Conservation (phyloP, 768 basidiomycete species). For the Rubroboletus satanas region DNA sequence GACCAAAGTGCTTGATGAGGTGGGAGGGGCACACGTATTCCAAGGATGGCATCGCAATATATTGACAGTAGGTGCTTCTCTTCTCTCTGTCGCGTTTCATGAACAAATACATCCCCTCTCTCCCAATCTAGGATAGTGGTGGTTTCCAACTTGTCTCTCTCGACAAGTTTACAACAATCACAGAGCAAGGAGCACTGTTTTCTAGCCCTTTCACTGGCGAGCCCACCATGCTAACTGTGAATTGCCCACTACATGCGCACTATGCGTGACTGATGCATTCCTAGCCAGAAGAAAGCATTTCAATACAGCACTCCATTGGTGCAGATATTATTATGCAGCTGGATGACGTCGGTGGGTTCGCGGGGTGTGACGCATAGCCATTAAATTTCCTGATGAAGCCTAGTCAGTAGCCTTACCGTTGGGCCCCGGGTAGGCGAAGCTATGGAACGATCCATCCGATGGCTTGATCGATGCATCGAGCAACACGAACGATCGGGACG, state of each 20-base stretch:
- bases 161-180: constrained; percentile 79
- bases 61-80: constrained; percentile 56
- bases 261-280: constrained; percentile 4
- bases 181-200: constrained; percentile 86
- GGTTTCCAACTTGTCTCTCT: constrained; percentile 87
- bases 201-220: constrained; percentile 82
- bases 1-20: constrained; percentile 63
- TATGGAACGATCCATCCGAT: constrained; percentile 83
- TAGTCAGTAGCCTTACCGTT: constrained; percentile 76
- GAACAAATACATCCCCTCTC: background rate
- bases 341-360: constrained; percentile 76
- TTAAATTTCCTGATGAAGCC: constrained; percentile 2
- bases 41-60: constrained; percentile 87
- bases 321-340: constrained; percentile 95
- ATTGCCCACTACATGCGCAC: constrained; percentile 15
- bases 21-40: constrained; percentile 84
- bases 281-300: constrained; percentile 88
- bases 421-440: constrained; percentile 84
- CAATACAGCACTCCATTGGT: constrained; percentile 86
- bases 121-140: constrained; percentile 65
- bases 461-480: constrained; percentile 86
- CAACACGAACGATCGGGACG: constrained; percentile 69
- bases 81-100: background rate
- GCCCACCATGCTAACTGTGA: constrained; percentile 82
- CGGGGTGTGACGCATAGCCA: background rate